Base-by-base conservation (phyloP, 495 filamentous ascomycete species). In the Aspergillus affinis region DNA sequence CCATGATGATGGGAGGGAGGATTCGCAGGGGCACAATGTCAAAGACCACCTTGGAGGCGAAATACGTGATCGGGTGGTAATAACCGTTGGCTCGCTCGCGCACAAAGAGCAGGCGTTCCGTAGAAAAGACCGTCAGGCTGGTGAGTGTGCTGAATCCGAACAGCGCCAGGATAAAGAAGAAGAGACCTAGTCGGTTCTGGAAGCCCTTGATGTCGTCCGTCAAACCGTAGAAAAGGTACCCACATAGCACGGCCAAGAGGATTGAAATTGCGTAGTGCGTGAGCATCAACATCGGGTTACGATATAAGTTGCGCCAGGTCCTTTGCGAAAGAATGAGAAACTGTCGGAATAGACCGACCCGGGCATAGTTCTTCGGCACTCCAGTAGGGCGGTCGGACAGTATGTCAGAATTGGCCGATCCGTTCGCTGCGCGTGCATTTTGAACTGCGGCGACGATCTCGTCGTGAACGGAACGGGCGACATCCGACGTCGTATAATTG, bases 241-340 rank as follows among this genome's bases (percentile, higher is more conserved):
- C 94, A 32, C 92, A 92, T 53, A 99, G 86, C 26, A 97, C 93
- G 18, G 93, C 94, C 13, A 99, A 84, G 1, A 98, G 76, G 61
- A 99, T 97, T 20, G 94, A 90, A 64, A 97, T 98, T n/a, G 93
- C 93, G 71, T 99, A 99, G 77, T 99, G 94, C 0, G 95, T 96
- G 51, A 99, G 83, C 94, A 99, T 99, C 49, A 99, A 78, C 86
- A 97, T 92, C 18, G 94, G 94, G 72, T 99, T 97, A 45, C 94
- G 87, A 76, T 99, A 97, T 3, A 99, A 86, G 66, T 99, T 99
- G 60, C 88, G 89, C 95, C 95, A 98, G 0, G 95, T 99, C 29
- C 94, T 85, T 64, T 86, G 82, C 7, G 92, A 95, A 23, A 99
- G 80, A 64, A 99, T 96, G 30, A 84, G 67, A 72, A 98, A 97